These are phyloP conservation scores for Fusarium coicis DNA, from an alignment of 2,329 filamentous ascomycete species.

Conservation along the genomic window DNA sequence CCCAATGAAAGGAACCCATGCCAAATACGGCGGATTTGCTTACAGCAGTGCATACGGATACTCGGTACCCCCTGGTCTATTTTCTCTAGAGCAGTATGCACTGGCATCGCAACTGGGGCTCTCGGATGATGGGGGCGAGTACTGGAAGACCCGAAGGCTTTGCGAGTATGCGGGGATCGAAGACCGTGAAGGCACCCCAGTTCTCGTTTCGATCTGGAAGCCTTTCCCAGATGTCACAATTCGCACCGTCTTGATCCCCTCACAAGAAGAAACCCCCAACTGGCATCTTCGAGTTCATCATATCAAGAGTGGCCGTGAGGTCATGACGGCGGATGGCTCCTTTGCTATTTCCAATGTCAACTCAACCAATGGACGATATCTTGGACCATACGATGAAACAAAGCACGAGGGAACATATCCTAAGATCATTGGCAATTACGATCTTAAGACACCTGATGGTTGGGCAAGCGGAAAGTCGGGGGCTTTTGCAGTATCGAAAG, in stretches of 20 bases:
- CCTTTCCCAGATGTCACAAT: constrained; percentile 76
- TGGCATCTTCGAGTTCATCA: constrained; percentile 77
- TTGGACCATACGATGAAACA: constrained; percentile 60
- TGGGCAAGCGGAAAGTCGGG: constrained; percentile 62
- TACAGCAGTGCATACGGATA: constrained; percentile 82
- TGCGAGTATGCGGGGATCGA: constrained; percentile 74
- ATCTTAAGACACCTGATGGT: constrained; percentile 63
- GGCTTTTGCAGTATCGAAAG: constrained; percentile 68
- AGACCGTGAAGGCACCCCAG: constrained; percentile 62
- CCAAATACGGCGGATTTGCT: constrained; percentile 83
- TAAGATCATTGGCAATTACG: constrained; percentile 70
- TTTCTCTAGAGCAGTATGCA: constrained; percentile 80
- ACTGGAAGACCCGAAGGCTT: constrained; percentile 79
- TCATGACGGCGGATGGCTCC: constrained; percentile 78
- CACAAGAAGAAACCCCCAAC: constrained; percentile 66
- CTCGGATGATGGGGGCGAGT: constrained; percentile 80
- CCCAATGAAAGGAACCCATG: constrained; percentile 82
- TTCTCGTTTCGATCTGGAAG: constrained; percentile 76
- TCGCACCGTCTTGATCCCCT: constrained; percentile 72
- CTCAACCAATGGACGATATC: constrained; percentile 58
- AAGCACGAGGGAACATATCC: constrained; percentile 63
- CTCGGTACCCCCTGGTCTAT: constrained; percentile 79
- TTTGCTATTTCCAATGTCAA: constrained; percentile 74
- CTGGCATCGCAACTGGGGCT: constrained; percentile 80
- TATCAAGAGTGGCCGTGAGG: constrained; percentile 67